Evolutionary conservation across 176 grass and related monocot species (phyloP).

Genomic region (Musa schizocarpa): DNA sequence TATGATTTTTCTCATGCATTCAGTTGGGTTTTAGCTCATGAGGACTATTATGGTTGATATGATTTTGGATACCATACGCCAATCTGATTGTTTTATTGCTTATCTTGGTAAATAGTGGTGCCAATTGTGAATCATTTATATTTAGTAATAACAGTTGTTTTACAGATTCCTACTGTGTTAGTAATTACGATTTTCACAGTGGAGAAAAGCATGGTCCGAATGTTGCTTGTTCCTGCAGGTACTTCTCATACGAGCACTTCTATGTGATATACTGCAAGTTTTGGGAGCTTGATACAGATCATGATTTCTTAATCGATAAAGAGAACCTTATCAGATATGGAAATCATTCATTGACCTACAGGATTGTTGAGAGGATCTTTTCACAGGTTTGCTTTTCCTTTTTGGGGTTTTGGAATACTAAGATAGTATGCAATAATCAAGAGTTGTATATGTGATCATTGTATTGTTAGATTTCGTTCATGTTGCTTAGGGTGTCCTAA

Average conservation of each 20-base stretch:
- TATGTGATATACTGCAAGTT: slow-evolving; percentile 99
- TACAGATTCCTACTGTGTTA: background rate
- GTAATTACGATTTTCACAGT: background rate
- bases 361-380: slow-evolving; percentile 97
- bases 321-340: slow-evolving; percentile 99
- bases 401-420: background rate
- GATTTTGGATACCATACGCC: background rate
- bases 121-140: too few species aligned
- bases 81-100: too few species aligned
- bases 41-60: background rate
- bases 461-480: background rate
- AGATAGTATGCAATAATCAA: background rate
- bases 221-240: slow-evolving; percentile 42
- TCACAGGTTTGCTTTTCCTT: slow-evolving; percentile 44
- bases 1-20: background rate
- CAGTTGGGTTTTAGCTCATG: background rate
- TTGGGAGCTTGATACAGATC: slow-evolving; percentile 98
- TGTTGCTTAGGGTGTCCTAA: slow-evolving; percentile 21
- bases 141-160: too few species aligned
- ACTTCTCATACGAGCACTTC: slow-evolving; percentile 97
- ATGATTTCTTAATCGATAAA: slow-evolving; percentile 99
- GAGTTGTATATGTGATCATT: background rate
- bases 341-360: slow-evolving; percentile 93
- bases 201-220: background rate
- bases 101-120: too few species aligned